A percentile compares a stretch with the other conserved stretches of the same genome.
Evolutionary conservation across 179 eudicot genomes (phyloP).

Genomic region (Sideroxylon spinosum): DNA sequence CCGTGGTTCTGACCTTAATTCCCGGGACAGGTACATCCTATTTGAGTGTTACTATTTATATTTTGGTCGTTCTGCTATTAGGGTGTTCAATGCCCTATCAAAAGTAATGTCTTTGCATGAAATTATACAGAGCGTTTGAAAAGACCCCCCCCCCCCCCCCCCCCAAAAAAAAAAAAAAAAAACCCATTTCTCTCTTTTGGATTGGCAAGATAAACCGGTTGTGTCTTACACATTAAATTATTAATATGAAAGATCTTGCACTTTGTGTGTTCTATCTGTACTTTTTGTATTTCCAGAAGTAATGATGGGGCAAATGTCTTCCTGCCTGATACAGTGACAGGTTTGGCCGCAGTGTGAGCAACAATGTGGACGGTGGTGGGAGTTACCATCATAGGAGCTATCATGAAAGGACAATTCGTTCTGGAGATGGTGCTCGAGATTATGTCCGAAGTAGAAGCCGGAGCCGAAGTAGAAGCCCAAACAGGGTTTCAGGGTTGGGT

Average conservation of each 20-base stretch:
- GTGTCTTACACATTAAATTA: background rate
- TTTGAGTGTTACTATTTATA: no score
- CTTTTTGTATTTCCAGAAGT: background rate
- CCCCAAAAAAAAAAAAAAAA: no score
- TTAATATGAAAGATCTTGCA: background rate
- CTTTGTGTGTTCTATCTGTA: background rate
- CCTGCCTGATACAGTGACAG: constrained; percentile 15
- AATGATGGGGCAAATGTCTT: background rate
- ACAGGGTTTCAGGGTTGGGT: background rate
- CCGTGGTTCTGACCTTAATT: constrained; percentile 16
- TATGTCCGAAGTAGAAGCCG: background rate
- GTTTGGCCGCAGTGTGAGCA: constrained; percentile 13
- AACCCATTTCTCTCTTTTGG: background rate
- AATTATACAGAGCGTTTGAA: background rate
- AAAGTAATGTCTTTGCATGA: background rate
- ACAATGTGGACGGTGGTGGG: constrained; percentile 13
- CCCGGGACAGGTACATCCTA: constrained; percentile 10
- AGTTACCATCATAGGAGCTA: constrained; percentile 12
- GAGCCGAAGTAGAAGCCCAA: constrained; percentile 13
- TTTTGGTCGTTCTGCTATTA: background rate
- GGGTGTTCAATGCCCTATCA: background rate
- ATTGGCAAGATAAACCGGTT: background rate
- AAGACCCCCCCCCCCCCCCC: background rate
- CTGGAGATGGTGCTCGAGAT: constrained; percentile 15
- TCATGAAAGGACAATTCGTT: constrained; percentile 16